These are phyloP conservation scores for Schizochytrium sp. DNA, from an alignment of 108 stramenopile genomes.

Conservation along the genomic window DNA sequence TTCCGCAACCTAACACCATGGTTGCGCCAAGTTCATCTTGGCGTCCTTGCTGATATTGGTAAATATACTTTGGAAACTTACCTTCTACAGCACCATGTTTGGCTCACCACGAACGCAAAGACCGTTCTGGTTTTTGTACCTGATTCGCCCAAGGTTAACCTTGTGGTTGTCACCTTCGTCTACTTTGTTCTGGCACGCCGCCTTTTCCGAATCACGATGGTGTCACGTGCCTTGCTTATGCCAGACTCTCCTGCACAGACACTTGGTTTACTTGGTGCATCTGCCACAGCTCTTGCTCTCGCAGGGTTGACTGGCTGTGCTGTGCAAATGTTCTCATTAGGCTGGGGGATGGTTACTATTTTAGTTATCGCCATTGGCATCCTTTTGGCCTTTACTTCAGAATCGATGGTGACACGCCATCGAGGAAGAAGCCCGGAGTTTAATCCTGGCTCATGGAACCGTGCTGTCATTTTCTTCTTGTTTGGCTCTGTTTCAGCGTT, in stretches of 20 bases:
- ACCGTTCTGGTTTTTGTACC: slow-evolving; percentile 73
- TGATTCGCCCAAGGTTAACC: slow-evolving; percentile 39
- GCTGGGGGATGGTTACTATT: too few relatives aligned
- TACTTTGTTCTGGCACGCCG: slow-evolving; percentile 49
- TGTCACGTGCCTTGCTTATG: slow-evolving; percentile 26
- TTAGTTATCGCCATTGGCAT: too few relatives aligned
- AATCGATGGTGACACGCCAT: too few relatives aligned
- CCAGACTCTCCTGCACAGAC: not conserved
- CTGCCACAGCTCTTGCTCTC: not conserved
- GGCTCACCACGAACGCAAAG: slow-evolving; percentile 84
- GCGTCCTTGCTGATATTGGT: slow-evolving; percentile 89
- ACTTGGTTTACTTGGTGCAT: not conserved
- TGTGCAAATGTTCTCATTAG: not conserved
- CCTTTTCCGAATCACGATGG: slow-evolving; percentile 46
- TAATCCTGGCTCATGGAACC: not conserved
- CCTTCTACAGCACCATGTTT: slow-evolving; percentile 97
- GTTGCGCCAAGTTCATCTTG: slow-evolving; percentile 84
- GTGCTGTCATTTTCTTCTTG: not conserved
- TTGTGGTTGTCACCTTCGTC: slow-evolving; percentile 44
- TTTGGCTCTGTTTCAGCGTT: not conserved
- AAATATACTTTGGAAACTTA: slow-evolving; percentile 98
- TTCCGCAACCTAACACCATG: slow-evolving; percentile 90
- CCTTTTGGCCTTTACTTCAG: too few relatives aligned
- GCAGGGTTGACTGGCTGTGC: not conserved
- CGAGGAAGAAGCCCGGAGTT: not conserved